Evolutionary conservation across 257 asterid genomes (phyloP).

Genomic region (Hygrophila difformis): DNA sequence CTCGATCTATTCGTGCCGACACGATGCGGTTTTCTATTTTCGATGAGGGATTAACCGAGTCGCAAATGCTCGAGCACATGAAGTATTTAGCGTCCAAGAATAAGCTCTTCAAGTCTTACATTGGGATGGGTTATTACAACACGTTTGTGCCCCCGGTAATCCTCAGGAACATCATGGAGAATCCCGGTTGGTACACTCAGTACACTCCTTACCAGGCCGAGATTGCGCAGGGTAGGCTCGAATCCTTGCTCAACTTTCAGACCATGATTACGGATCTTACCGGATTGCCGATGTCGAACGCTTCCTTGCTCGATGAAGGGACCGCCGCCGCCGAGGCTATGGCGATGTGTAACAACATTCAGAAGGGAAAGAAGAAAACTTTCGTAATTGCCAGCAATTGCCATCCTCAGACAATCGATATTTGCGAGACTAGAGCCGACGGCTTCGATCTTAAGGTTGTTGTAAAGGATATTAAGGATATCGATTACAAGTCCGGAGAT

Average conservation of each 20-base stretch:
- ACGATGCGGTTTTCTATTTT: slow-evolving; percentile 64
- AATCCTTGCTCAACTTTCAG: slow-evolving; percentile 79
- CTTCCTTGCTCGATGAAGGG: slow-evolving; percentile 87
- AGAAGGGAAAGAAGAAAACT: slow-evolving; percentile 82
- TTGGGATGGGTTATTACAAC: slow-evolving; percentile 93
- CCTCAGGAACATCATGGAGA: slow-evolving; percentile 79
- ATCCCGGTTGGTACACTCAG: slow-evolving; percentile 99
- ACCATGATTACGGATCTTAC: slow-evolving; percentile 90
- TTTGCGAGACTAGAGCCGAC: slow-evolving; percentile 86
- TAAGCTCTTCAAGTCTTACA: slow-evolving; percentile 65
- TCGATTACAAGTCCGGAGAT: slow-evolving; percentile 72
- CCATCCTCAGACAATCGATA: slow-evolving; percentile 90
- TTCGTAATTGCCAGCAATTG: slow-evolving; percentile 84
- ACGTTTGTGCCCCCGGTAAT: slow-evolving; percentile 92
- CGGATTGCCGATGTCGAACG: slow-evolving; percentile 92
- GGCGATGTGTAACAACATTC: slow-evolving; percentile 97
- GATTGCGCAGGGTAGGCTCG: slow-evolving; percentile 94
- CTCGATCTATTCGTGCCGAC: slow-evolving; percentile 65
- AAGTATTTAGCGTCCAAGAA: slow-evolving; percentile 61
- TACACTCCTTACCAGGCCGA: slow-evolving; percentile 99
- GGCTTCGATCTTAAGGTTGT: slow-evolving; percentile 80
- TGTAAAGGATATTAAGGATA: slow-evolving; percentile 56
- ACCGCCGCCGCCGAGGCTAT: slow-evolving; percentile 99
- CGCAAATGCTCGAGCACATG: slow-evolving; percentile 90
- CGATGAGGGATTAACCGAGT: slow-evolving; percentile 73